Evolutionary conservation across 2,329 filamentous ascomycete species (phyloP).

Genomic region (Hypomyces rosellus): DNA sequence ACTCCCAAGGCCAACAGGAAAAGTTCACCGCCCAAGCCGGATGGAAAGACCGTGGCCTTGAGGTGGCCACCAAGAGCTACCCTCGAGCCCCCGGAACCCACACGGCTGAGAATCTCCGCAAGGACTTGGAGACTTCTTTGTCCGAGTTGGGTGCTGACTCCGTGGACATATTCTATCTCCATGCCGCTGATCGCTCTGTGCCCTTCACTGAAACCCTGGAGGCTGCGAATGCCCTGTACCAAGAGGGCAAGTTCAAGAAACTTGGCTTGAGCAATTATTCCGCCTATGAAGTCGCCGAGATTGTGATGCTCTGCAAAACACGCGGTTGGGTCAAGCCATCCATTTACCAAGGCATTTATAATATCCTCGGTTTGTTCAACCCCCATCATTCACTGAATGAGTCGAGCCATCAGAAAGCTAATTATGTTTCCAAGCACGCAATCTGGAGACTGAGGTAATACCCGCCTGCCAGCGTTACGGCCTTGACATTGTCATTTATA

Average conservation of each 20-base stretch:
- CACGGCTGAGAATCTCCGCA: slow-evolving; percentile 5
- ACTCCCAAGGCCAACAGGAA: slow-evolving; percentile 3
- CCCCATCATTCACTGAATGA: no score
- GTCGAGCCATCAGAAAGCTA: background rate
- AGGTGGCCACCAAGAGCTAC: slow-evolving; percentile 8
- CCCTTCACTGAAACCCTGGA: slow-evolving; percentile 6
- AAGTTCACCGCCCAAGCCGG: slow-evolving; percentile 7
- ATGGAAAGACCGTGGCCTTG: slow-evolving; percentile 7
- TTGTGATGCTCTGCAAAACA: slow-evolving; percentile 65
- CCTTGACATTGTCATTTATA: slow-evolving; percentile 6
- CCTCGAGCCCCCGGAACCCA: background rate
- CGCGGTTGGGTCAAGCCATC: slow-evolving; percentile 70
- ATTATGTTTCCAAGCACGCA: slow-evolving; percentile 34
- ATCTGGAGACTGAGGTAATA: slow-evolving; percentile 63
- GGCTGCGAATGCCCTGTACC: slow-evolving; percentile 4
- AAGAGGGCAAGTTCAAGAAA: slow-evolving; percentile 62
- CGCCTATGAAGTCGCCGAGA: slow-evolving; percentile 73
- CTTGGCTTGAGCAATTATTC: slow-evolving; percentile 72
- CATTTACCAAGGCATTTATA: slow-evolving; percentile 76
- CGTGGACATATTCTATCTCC: slow-evolving; percentile 8
- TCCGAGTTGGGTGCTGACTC: background rate
- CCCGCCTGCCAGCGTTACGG: slow-evolving; percentile 34
- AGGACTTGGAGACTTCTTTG: slow-evolving; percentile 6
- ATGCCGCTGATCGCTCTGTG: slow-evolving; percentile 4
- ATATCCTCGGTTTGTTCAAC: slow-evolving; percentile 47